Base-by-base conservation (phyloP, 2,329 filamentous ascomycete genomes). In the Aspergillus viridinutans region DNA sequence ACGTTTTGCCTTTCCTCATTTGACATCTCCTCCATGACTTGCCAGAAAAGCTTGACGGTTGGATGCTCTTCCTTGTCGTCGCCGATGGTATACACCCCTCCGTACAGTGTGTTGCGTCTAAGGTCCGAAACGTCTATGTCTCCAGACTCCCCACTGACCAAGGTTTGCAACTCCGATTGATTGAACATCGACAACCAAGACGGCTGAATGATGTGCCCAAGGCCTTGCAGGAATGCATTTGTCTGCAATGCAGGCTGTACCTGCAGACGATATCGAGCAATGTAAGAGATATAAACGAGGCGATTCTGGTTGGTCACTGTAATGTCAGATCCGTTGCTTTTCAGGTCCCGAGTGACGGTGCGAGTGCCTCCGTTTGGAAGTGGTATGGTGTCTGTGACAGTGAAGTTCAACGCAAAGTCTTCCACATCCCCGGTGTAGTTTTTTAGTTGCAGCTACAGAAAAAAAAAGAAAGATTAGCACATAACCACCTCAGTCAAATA, bases 131-230 rank as follows among this genome's bases (percentile, higher is more conserved):
- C 83, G 67, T 97, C 89, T 57, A 99, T 95, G 60, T 90, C 87
- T 9, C 87, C 87, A 28, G 86, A 88, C 65, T 96, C 92, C 47
- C 94, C 94, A 53, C 92, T 90, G 17, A 99, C 89, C 5, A 99
- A 86, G 1, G 90, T 94, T 75, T 97, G 94, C 4, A 99, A 83
- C 72, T 99, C 94, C 3, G 85, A 85, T 72, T 97, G 93, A 73
- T 99, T 99, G 80, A 99, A 99, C 94, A 99, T 97, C 67, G 89
- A 92, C 4, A 99, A 83, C 94, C 94, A 99, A 3, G 85, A 85
- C 0, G 93, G 92, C 57, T 92, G 88, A 62, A 99, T 94, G 69
- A 99, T 96, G 62, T 87, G 82, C 23, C 89, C 86, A 1, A 99
- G 84, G 0, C 94, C 94, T 55, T 86, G 86, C 7, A 99, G 82